Conservation (phyloP, 148 eudicot genomes). For the Rhododendron mucronatum region DNA sequence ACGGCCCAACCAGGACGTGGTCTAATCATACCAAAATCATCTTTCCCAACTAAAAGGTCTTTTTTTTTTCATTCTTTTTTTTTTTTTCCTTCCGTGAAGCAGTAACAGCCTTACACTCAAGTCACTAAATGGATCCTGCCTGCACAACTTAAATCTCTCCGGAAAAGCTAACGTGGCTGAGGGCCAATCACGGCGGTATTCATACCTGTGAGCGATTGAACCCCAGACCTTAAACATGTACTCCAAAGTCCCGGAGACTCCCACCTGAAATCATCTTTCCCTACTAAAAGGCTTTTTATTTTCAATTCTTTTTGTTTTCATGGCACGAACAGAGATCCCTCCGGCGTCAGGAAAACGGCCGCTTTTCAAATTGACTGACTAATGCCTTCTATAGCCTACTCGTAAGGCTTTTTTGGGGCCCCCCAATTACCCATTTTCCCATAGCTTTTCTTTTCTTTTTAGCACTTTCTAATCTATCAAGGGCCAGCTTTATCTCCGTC, state of each 20-base stretch:
- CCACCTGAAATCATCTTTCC: neutral
- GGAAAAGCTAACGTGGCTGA: too few species aligned
- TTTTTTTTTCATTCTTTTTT: neutral
- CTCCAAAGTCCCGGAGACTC: too few species aligned
- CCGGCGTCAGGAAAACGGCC: slow-evolving; percentile 5
- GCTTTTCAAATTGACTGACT: neutral
- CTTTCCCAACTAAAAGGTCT: neutral
- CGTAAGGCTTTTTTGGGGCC: neutral
- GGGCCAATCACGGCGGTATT: too few species aligned
- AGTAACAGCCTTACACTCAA: too few species aligned
- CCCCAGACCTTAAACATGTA: too few species aligned
- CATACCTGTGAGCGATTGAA: too few species aligned
- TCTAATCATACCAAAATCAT: slow-evolving; percentile 10
- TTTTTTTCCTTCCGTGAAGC: too few species aligned
- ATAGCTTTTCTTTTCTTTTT: neutral
- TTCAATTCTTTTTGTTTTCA: neutral
- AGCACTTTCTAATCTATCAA: neutral
- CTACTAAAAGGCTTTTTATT: neutral
- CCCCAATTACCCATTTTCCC: too few species aligned
- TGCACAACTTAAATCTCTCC: too few species aligned
- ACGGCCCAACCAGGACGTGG: neutral
- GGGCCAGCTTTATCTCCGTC: neutral
- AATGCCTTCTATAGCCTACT: too few species aligned
- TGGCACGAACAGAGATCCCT: neutral
- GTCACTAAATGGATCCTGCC: too few species aligned